Conservation (phyloP, 768 basidiomycete species). For the Dioszegia aurantiaca region DNA sequence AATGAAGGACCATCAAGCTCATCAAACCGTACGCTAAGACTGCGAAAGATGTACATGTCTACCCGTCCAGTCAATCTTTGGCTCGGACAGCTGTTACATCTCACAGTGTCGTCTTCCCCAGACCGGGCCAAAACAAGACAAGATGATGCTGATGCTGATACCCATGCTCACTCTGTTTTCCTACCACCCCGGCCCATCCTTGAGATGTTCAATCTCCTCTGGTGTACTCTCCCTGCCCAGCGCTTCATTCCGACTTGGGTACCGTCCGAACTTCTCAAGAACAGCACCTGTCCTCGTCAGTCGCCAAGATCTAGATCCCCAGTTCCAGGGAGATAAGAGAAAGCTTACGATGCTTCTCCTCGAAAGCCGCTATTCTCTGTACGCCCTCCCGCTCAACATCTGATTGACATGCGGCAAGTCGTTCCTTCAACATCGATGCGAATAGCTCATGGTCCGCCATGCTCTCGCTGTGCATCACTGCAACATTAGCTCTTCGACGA, state of each 20-base stretch:
- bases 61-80: no score
- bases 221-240: constrained; percentile 18
- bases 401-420: not conserved
- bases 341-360: constrained; percentile 19
- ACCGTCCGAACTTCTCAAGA: constrained; percentile 16
- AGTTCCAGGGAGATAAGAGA: not conserved
- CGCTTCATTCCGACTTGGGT: constrained; percentile 22
- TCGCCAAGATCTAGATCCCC: no score
- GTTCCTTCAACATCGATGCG: constrained; percentile 1
- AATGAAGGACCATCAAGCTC: no score
- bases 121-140: no score
- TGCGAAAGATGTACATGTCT: no score
- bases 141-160: no score
- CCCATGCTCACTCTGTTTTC: no score
- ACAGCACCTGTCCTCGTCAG: constrained; percentile 17
- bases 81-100: no score
- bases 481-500: not conserved
- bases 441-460: constrained; percentile 12
- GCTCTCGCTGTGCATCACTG: constrained; percentile 26
- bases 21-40: no score
- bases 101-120: no score
- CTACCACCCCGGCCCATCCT: constrained; percentile 17
- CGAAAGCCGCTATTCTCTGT: constrained; percentile 5
- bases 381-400: constrained; percentile 11
- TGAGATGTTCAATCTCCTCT: constrained; percentile 16